Evolutionary conservation across 2,329 filamentous ascomycete genomes (phyloP).

Genomic region (Setomelanomma holmii): DNA sequence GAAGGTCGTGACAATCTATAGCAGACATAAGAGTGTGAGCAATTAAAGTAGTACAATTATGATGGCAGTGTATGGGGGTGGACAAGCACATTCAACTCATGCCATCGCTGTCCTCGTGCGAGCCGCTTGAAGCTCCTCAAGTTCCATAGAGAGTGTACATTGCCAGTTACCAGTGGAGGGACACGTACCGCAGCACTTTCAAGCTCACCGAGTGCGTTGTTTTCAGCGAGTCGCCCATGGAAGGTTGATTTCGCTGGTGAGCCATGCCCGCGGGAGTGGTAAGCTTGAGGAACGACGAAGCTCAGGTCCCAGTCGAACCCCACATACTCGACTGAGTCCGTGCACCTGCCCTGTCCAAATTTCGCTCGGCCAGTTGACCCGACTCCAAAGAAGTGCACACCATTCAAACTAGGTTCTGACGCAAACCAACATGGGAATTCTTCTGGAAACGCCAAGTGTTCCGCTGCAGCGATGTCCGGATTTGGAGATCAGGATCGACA

Average conservation of each 20-base stretch:
- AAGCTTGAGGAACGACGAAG: neutral
- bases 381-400: neutral
- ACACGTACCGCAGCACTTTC: slow-evolving; percentile 78
- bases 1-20: slow-evolving; percentile 81
- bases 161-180: no score
- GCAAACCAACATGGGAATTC: slow-evolving; percentile 3
- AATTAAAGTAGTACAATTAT: slow-evolving; percentile 53
- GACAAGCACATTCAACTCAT: no score
- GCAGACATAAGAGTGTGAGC: slow-evolving; percentile 1
- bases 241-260: slow-evolving; percentile 46
- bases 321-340: slow-evolving; percentile 1
- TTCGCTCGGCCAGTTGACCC: neutral
- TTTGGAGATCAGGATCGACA: slow-evolving; percentile 55
- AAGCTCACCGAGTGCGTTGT: slow-evolving; percentile 81
- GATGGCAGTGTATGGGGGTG: neutral
- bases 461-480: slow-evolving; percentile 52
- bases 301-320: neutral
- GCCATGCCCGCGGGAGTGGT: slow-evolving; percentile 37
- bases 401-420: neutral
- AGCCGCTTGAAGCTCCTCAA: no score
- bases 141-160: no score
- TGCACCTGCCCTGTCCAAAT: neutral
- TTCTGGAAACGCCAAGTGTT: slow-evolving; percentile 22
- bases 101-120: no score
- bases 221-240: slow-evolving; percentile 48